Evolutionary conservation across 2,329 filamentous ascomycete species (phyloP).

Genomic region (Nannizziopsis barbatae): DNA sequence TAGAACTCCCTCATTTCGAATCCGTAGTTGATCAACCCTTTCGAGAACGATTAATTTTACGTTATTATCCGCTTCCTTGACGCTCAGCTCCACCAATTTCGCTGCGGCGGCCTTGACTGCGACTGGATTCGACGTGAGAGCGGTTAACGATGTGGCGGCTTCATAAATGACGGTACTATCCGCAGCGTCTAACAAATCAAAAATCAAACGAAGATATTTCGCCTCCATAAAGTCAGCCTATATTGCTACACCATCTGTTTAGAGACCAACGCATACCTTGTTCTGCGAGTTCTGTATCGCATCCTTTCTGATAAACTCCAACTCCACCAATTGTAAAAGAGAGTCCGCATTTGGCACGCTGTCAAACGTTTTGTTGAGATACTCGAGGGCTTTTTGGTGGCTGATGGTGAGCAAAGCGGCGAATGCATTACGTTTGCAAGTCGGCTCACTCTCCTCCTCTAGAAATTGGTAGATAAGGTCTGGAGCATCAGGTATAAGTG

Average conservation of each 20-base stretch:
- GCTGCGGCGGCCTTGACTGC: conserved; percentile 91
- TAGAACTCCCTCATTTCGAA: conserved; percentile 79
- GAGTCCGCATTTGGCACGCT: conserved; percentile 91
- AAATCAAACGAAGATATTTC: conserved; percentile 84
- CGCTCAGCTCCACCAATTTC: conserved; percentile 94
- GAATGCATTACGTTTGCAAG: conserved; percentile 97
- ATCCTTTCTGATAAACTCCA: conserved; percentile 97
- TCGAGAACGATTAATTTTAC: conserved; percentile 97
- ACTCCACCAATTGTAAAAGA: conserved; percentile 78
- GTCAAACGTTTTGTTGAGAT: conserved; percentile 80
- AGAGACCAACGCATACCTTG: conserved; percentile 50
- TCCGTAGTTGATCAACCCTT: conserved; percentile 74
- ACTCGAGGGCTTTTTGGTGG: conserved; percentile 82
- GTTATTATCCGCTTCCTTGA: conserved; percentile 98
- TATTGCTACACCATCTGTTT: neutral
- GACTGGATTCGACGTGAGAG: conserved; percentile 89
- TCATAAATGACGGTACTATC: conserved; percentile 96
- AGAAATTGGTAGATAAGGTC: conserved; percentile 86
- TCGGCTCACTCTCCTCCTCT: conserved; percentile 79
- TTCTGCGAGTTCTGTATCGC: conserved; percentile 89
- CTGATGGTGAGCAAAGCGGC: conserved; percentile 81
- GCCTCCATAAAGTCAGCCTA: conserved; percentile 43
- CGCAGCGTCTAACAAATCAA: conserved; percentile 85
- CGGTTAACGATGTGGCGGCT: conserved; percentile 86
- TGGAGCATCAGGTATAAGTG: conserved; percentile 86